phyloP scores from a whole-genome alignment of 2,329 filamentous ascomycete species.

The Raffaelea deltoideospora region DNA sequence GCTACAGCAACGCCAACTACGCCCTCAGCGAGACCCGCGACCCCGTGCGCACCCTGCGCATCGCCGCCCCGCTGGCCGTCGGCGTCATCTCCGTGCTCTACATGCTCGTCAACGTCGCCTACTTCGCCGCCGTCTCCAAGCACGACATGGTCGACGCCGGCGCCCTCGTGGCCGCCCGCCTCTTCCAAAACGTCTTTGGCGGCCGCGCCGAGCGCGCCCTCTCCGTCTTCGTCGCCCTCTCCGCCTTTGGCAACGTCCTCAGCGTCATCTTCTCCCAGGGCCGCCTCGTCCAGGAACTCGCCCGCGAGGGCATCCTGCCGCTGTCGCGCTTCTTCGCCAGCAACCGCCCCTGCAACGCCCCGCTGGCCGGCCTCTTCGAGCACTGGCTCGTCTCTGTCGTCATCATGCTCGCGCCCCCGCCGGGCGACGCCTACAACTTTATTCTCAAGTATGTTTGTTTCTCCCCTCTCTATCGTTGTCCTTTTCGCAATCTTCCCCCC shows the following conservation, averaged over 20 bases:
- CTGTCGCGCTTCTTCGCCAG: conserved; percentile 47
- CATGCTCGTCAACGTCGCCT: conserved; percentile 52
- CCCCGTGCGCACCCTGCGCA: conserved; percentile 47
- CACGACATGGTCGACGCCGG: conserved; percentile 35
- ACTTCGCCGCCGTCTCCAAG: conserved; percentile 44
- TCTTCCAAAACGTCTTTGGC: conserved; percentile 43
- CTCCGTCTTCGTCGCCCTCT: conserved; percentile 51
- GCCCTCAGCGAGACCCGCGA: conserved; percentile 50
- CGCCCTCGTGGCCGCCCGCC: conserved; percentile 35
- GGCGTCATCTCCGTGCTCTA: conserved; percentile 44
- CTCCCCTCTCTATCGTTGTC: background rate
- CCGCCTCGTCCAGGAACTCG: conserved; percentile 49
- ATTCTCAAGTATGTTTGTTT: conserved; percentile 32
- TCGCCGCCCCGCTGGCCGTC: conserved; percentile 48
- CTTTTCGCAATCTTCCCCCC: background rate
- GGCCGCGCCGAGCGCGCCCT: conserved; percentile 38
- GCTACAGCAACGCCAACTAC: conserved; percentile 56
- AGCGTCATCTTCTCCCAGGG: conserved; percentile 55
- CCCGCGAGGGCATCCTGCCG: conserved; percentile 50
- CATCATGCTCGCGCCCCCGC: conserved; percentile 51
- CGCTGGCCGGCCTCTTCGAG: conserved; percentile 44
- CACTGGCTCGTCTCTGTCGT: conserved; percentile 50
- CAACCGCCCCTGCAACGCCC: conserved; percentile 48
- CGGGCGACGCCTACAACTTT: conserved; percentile 53
- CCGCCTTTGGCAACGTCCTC: conserved; percentile 52